Conservation (phyloP, 805 yeast species). For the fission yeast (Schizosaccharomyces pombe) region DNA sequence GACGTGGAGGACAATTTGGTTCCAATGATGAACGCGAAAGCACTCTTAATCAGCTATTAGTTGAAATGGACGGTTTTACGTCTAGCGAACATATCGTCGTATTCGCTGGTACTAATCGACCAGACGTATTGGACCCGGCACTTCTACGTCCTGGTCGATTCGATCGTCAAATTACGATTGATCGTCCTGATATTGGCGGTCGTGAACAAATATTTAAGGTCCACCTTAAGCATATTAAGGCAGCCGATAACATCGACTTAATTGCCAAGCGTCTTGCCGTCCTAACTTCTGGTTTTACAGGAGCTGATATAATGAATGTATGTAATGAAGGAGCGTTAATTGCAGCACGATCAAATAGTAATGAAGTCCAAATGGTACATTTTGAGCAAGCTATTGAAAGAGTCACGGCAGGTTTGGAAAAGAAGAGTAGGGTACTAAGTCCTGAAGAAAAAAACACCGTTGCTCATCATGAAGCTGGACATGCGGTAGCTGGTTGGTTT, state of each 20-base stretch:
- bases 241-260: conserved; percentile 27
- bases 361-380: conserved; percentile 48
- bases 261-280: conserved; percentile 81
- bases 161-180: conserved; percentile 78
- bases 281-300: conserved; percentile 91
- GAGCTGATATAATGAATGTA: conserved; percentile 94
- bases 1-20: conserved; percentile 21
- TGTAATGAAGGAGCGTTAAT: conserved; percentile 93
- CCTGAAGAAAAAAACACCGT: conserved; percentile 74
- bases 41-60: conserved; percentile 80
- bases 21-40: conserved; percentile 94
- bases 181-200: conserved; percentile 85
- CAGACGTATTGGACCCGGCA: conserved; percentile 83
- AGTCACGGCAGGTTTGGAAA: conserved; percentile 87
- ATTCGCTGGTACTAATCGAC: conserved; percentile 89
- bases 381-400: conserved; percentile 94
- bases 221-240: conserved; percentile 49
- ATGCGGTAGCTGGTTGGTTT: conserved; percentile 95
- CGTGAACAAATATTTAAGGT: conserved; percentile 80
- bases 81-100: conserved; percentile 84
- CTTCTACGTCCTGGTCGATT: conserved; percentile 92
- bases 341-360: conserved; percentile 67
- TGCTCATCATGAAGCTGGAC: conserved; percentile 97
- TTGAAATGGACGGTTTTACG: conserved; percentile 96
- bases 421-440: conserved; percentile 59